These are phyloP conservation scores for Pseudogymnoascus sp. DNA, from an alignment of 2,329 filamentous ascomycete genomes.

Conservation along the genomic window DNA sequence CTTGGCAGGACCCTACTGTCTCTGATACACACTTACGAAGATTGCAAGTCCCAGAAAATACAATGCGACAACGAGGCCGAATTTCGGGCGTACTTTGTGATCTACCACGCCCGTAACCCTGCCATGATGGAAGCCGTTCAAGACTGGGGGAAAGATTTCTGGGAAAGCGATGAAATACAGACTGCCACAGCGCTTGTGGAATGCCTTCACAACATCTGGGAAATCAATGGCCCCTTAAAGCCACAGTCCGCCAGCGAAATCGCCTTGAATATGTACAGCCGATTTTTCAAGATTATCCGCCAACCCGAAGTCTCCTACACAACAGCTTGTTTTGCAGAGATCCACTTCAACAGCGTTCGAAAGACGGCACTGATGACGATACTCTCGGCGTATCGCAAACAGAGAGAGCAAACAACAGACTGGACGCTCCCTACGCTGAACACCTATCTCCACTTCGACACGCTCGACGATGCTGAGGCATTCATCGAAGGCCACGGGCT, in stretches of 20 bases:
- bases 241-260: slow-evolving; percentile 31
- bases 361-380: slow-evolving; percentile 49
- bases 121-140: slow-evolving; percentile 45
- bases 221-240: slow-evolving; percentile 48
- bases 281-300: slow-evolving; percentile 53
- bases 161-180: slow-evolving; percentile 50
- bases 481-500: slow-evolving; percentile 54
- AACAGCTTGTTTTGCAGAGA: slow-evolving; percentile 61
- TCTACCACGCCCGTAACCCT: slow-evolving; percentile 52
- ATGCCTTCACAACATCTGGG: slow-evolving; percentile 48
- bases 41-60: slow-evolving; percentile 50
- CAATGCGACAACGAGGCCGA: slow-evolving; percentile 54
- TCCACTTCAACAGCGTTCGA: slow-evolving; percentile 55
- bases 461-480: slow-evolving; percentile 53
- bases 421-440: slow-evolving; percentile 50
- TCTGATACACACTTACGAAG: slow-evolving; percentile 56
- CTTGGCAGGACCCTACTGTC: slow-evolving; percentile 57
- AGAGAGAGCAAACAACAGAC: slow-evolving; percentile 49
- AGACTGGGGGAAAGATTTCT: slow-evolving; percentile 48
- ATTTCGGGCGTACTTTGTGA: slow-evolving; percentile 55
- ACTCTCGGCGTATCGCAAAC: slow-evolving; percentile 46
- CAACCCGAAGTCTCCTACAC: slow-evolving; percentile 52
- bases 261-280: slow-evolving; percentile 41
- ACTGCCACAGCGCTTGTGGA: slow-evolving; percentile 53
- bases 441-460: slow-evolving; percentile 56